Evolutionary conservation across 176 grass and related monocot genomes (phyloP).

Genomic region (Musa acuminata): DNA sequence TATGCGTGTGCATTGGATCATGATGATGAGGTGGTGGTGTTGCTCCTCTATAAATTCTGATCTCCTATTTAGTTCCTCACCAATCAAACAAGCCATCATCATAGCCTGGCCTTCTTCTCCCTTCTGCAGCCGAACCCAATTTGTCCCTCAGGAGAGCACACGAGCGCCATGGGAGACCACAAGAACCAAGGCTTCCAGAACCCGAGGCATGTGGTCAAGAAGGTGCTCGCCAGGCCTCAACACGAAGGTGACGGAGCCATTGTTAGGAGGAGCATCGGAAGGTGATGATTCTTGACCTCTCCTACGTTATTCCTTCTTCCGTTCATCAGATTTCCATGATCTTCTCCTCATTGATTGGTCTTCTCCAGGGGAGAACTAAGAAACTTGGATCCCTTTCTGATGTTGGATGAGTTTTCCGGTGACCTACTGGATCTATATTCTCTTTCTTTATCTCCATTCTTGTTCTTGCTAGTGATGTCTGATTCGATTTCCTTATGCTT

Average conservation of each 20-base stretch:
- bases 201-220: slow-evolving; percentile 51
- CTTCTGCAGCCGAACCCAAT: not conserved
- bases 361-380: slow-evolving; percentile 49
- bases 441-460: not conserved
- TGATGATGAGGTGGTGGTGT: not conserved
- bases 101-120: not conserved
- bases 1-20: not conserved
- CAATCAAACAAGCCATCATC: not conserved
- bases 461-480: not conserved
- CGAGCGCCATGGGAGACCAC: not conserved
- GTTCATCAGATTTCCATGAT: not conserved
- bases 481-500: not conserved
- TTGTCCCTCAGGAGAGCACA: not conserved
- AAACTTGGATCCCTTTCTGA: slow-evolving; percentile 44
- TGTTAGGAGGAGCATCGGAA: slow-evolving; percentile 82
- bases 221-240: slow-evolving; percentile 60
- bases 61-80: not conserved
- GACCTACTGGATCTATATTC: not conserved
- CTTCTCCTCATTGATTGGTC: not conserved
- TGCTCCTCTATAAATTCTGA: slow-evolving; percentile 3
- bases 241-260: slow-evolving; percentile 71
- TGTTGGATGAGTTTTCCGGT: slow-evolving; percentile 18
- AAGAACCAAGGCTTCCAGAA: slow-evolving; percentile 26
- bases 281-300: slow-evolving; percentile 25
- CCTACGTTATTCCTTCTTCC: not conserved